A percentile compares a stretch with the other conserved stretches of the same genome.
Evolutionary conservation across 1,139 yeast genomes (phyloP).

Genomic region (Nakaseomyces glabratus): DNA sequence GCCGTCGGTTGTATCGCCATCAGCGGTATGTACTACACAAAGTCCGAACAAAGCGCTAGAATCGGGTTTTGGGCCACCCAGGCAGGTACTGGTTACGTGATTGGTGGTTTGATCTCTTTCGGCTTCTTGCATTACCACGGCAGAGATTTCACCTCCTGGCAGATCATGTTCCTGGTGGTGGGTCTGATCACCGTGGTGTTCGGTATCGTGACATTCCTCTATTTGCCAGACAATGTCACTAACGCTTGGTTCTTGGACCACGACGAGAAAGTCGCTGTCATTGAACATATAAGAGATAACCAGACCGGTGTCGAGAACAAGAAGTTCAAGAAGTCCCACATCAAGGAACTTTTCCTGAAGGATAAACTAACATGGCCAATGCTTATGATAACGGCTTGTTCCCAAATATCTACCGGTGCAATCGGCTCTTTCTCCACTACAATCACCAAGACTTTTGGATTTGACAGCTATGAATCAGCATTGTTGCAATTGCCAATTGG

Average conservation of each 20-base stretch:
- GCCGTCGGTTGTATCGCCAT: slow-evolving; percentile 54
- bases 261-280: slow-evolving; percentile 43
- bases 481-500: slow-evolving; percentile 41
- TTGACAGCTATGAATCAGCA: slow-evolving; percentile 33
- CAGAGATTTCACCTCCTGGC: slow-evolving; percentile 37
- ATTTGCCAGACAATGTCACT: slow-evolving; percentile 48
- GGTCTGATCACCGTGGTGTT: slow-evolving; percentile 44
- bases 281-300: slow-evolving; percentile 43
- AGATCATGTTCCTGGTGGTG: slow-evolving; percentile 40
- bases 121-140: slow-evolving; percentile 36
- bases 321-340: slow-evolving; percentile 45
- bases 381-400: slow-evolving; percentile 32
- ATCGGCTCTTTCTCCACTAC: slow-evolving; percentile 41
- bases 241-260: slow-evolving; percentile 44
- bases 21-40: slow-evolving; percentile 46
- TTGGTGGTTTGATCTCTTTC: slow-evolving; percentile 50
- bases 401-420: slow-evolving; percentile 38
- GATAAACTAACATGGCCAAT: slow-evolving; percentile 43
- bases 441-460: slow-evolving; percentile 42
- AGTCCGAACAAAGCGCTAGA: slow-evolving; percentile 45
- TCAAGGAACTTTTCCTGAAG: slow-evolving; percentile 36
- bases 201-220: slow-evolving; percentile 39
- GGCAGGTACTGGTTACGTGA: slow-evolving; percentile 43
- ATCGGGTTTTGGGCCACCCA: slow-evolving; percentile 41
- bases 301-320: slow-evolving; percentile 50